These are phyloP conservation scores for Metrosideros polymorpha DNA, from an alignment of 441 rosid genomes.

Conservation along the genomic window DNA sequence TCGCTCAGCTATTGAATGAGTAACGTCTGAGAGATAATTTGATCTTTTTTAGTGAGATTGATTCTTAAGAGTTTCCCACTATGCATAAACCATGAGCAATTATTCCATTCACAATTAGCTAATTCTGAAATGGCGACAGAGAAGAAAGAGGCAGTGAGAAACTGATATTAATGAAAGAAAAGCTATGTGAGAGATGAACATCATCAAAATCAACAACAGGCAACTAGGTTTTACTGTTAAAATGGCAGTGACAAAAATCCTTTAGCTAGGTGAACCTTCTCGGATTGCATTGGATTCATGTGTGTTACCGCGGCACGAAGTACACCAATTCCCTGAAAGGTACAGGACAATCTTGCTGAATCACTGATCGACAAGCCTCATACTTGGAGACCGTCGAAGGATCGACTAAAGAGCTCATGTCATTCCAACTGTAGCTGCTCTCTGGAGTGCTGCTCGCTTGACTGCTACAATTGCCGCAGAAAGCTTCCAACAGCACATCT, in stretches of 20 bases:
- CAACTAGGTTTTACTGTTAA: neutral
- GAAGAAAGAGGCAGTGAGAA: neutral
- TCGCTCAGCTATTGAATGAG: neutral
- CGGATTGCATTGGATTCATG: neutral
- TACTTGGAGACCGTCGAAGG: slow-evolving; percentile 20
- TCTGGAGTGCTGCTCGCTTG: slow-evolving; percentile 24
- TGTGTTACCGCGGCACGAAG: slow-evolving; percentile 19
- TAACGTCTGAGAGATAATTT: neutral
- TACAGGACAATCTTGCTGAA: slow-evolving; percentile 13
- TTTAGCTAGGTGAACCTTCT: neutral
- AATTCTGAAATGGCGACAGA: neutral
- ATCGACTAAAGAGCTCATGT: slow-evolving; percentile 20
- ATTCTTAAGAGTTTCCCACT: neutral
- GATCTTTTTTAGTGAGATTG: neutral
- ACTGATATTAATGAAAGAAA: slow-evolving; percentile 7
- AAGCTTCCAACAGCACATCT: slow-evolving; percentile 18
- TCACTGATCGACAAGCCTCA: slow-evolving; percentile 21
- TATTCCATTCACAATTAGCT: neutral
- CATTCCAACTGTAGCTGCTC: slow-evolving; percentile 29
- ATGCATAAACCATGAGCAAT: neutral
- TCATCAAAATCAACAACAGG: neutral
- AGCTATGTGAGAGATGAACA: neutral
- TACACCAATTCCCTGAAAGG: slow-evolving; percentile 23
- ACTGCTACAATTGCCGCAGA: slow-evolving; percentile 17
- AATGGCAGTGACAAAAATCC: neutral